phyloP scores from a whole-genome alignment of 768 basidiomycete genomes.

The Tricholoma terreum region DNA sequence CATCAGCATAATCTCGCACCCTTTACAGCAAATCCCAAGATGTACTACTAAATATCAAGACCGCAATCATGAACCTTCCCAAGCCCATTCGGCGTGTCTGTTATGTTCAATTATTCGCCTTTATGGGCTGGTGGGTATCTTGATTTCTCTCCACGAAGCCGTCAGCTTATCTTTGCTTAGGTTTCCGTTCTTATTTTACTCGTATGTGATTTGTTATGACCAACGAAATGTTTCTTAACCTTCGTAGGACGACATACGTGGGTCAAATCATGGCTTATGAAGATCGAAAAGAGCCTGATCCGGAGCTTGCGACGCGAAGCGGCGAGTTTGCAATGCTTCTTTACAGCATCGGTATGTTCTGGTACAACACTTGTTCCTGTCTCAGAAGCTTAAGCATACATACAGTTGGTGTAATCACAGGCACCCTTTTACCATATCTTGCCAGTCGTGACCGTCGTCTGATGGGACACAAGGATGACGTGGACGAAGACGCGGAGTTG shows the following conservation, averaged over 20 bases:
- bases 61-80: slow-evolving; percentile 71
- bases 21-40: slow-evolving; percentile 58
- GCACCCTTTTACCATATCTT: slow-evolving; percentile 76
- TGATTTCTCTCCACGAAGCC: not conserved
- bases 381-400: slow-evolving; percentile 8
- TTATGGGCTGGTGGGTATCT: slow-evolving; percentile 84
- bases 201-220: slow-evolving; percentile 42
- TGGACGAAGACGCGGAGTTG: slow-evolving; percentile 73
- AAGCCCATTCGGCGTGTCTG: slow-evolving; percentile 86
- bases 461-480: slow-evolving; percentile 66
- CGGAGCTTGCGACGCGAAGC: slow-evolving; percentile 77
- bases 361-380: not conserved
- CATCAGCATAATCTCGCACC: not conserved
- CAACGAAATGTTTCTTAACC: not conserved
- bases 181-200: slow-evolving; percentile 96
- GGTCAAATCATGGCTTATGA: slow-evolving; percentile 93
- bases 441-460: slow-evolving; percentile 79
- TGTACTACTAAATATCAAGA: slow-evolving; percentile 74
- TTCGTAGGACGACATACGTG: slow-evolving; percentile 85
- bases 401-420: slow-evolving; percentile 81
- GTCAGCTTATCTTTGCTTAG: slow-evolving; percentile 31
- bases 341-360: slow-evolving; percentile 75
- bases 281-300: slow-evolving; percentile 66
- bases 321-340: slow-evolving; percentile 89
- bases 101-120: slow-evolving; percentile 90